These are phyloP conservation scores for Hura crepitans DNA, from an alignment of 441 rosid species.

Conservation along the genomic window DNA sequence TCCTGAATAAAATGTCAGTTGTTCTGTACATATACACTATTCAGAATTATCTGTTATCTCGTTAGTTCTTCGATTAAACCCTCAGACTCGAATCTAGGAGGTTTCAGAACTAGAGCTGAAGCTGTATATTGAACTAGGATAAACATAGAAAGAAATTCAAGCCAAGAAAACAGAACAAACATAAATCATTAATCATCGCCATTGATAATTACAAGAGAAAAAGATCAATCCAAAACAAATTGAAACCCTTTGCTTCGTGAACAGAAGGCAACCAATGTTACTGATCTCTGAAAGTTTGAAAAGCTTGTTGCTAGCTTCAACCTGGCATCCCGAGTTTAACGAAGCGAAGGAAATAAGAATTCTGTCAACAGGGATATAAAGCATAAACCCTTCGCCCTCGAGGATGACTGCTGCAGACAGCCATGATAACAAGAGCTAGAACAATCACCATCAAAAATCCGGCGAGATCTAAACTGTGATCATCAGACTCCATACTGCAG, in stretches of 20 bases:
- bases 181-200: not conserved
- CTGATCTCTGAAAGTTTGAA: no score
- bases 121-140: not conserved
- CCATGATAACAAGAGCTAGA: slow-evolving; percentile 28
- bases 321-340: no score
- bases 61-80: no score
- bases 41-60: not conserved
- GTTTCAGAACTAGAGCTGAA: not conserved
- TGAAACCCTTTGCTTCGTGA: no score
- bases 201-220: not conserved
- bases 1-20: not conserved
- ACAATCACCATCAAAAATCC: slow-evolving; percentile 18
- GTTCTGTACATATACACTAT: not conserved
- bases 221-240: not conserved
- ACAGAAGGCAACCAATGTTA: no score
- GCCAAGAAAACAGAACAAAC: not conserved
- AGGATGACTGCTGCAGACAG: slow-evolving; percentile 23
- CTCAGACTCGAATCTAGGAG: not conserved
- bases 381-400: slow-evolving; percentile 3
- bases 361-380: slow-evolving; percentile 13
- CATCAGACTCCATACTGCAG: slow-evolving; percentile 7
- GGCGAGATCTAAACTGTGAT: slow-evolving; percentile 14
- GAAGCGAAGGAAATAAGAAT: not conserved
- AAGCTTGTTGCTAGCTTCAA: no score
- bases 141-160: not conserved